Evolutionary conservation across 495 filamentous ascomycete species (phyloP), one percentile per base, ranked within the genome.

Genomic region (Massariosphaeria phaeospora): DNA sequence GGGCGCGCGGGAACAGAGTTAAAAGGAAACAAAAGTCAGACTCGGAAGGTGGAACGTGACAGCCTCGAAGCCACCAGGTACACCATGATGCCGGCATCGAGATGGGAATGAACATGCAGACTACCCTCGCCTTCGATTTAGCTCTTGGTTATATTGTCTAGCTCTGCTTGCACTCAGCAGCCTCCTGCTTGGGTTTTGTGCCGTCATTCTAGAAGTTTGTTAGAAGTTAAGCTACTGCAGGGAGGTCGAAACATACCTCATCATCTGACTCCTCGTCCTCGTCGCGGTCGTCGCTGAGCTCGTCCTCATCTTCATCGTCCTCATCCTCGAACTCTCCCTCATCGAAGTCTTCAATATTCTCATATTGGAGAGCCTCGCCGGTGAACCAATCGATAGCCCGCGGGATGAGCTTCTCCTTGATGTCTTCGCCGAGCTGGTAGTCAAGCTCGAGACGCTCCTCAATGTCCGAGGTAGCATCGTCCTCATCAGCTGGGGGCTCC

Each of bases 381-480:
- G 94, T 99, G 73, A 97, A 99, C 94, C 94, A 99, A 72, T 97
- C 94, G 66, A 99, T 91, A 15, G 94, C 94, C 64, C 90, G 91
- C 49, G 94, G 94, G 63, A 99, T 99, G 53, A 99, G 79, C 74
- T 99, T 99, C 79, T 99, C 94, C 77, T 99, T 99, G 71, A 99
- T 96, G 69, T 99, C 94, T 74, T 99, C 94, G 49, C 94, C 94
- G 40, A 99, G 86, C 70, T 96, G 91, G 69, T 99, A 99, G 71
- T 99, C 94, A 45, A 99, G 84, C 75, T 99, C 94, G 23, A 99
- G 79, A 55, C 94, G 91, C 75, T 95, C 91, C 75, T 97, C 94
- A 55, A 99, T 94, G 66, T 97, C 94, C 33, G 82, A 84, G 30
- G 84, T 79, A 48, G 85, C 81, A 56, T 95, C 89, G 36, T 86